These are phyloP conservation scores for Beauveria caledonica DNA, from an alignment of 2,329 filamentous ascomycete species.

Conservation along the genomic window DNA sequence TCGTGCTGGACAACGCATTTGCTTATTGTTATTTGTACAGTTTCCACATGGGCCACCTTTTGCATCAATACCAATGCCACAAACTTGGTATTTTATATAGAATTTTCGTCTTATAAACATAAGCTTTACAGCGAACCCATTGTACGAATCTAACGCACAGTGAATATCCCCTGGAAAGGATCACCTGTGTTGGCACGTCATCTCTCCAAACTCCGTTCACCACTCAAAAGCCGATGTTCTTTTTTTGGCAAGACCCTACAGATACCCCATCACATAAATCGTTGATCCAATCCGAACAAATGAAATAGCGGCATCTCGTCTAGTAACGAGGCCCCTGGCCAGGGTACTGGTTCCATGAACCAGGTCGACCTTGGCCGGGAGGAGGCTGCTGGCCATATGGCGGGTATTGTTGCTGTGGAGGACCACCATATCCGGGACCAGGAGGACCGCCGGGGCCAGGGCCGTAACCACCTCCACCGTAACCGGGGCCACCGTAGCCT, in stretches of 20 bases:
- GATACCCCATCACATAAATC: background rate
- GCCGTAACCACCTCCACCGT: slow-evolving; percentile 15
- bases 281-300: background rate
- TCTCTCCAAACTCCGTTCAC: background rate
- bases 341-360: slow-evolving; percentile 30
- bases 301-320: background rate
- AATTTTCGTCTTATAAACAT: background rate
- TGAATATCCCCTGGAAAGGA: background rate
- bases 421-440: slow-evolving; percentile 2
- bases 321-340: slow-evolving; percentile 29
- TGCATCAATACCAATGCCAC: background rate
- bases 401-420: slow-evolving; percentile 17
- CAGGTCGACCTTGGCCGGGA: slow-evolving; percentile 17
- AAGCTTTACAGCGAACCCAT: background rate
- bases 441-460: slow-evolving; percentile 9
- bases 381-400: slow-evolving; percentile 18
- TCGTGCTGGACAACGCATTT: background rate
- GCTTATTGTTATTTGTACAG: background rate
- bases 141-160: background rate
- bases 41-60: background rate
- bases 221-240: background rate
- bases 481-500: slow-evolving; percentile 18
- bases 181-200: background rate
- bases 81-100: background rate
- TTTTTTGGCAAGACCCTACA: background rate